Base-by-base conservation (phyloP, 2,329 filamentous ascomycete genomes). In the Paramyrothecium sp. region DNA sequence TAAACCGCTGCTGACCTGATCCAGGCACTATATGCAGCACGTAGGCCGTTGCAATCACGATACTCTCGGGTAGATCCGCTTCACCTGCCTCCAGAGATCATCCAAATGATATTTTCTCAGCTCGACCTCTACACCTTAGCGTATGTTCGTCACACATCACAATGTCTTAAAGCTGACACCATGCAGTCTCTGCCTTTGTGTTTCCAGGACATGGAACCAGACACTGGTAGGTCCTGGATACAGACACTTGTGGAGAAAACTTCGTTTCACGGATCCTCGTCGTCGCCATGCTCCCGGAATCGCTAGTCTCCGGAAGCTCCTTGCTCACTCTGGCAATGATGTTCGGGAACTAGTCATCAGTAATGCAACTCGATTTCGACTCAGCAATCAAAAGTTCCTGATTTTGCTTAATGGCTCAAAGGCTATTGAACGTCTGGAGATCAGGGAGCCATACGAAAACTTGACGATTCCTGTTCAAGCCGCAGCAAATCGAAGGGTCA, bases 21-120 rank as follows among this genome's bases (percentile, higher is more conserved):
- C 1, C 21, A 77, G 75, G 68, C 73, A 63, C 66, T 77, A 5
- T 64, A 68, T 51, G 63, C 65, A 12, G 68, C 69, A 5, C 67
- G 74, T n/a, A 62, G 68, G 54, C 73, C 71, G 3, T 59, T 77
- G 3, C 71, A 75, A 30, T 56, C 60, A 13, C 67, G 65, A 19
- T 77, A 69, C 55, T 66, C 56, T 34, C 70, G 67, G 26, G 64
- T 64, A 38, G 74, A 77, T 55, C 75, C 75, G 2, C 51, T 77
- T 16, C 61, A 60, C 21, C 65, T 76, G 22, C 75, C 75, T 0
- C 56, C 65, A 3, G 75, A 77, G 51, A 64, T 77, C 53, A 61
- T 75, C 8, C 65, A 73, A 23, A 62, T 69, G 16, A 72, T 77
- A 8, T 72, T 76, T 38, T 64, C 63, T 16, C 67, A 67, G 44